Conservation (phyloP, 225 moss, liverwort and hornwort genomes). For the Pseudoscleropodium purum region DNA sequence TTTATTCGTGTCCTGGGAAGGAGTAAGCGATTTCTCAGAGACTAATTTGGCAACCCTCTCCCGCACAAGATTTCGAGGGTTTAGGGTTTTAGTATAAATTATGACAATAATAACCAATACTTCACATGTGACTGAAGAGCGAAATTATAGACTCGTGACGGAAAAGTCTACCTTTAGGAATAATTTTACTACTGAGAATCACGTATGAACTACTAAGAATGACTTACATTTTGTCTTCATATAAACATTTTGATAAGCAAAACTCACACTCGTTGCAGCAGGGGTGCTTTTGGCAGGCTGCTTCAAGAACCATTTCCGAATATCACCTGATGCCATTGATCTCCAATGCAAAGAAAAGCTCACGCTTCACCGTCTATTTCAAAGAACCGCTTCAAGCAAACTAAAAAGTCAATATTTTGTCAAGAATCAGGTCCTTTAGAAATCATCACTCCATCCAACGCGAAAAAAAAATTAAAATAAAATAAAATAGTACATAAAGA, state of each 20-base stretch:
- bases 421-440: background rate
- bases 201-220: background rate
- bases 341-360: background rate
- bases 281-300: constrained; percentile 36
- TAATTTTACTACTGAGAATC: background rate
- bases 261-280: constrained; percentile 41
- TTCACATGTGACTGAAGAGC: background rate
- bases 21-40: background rate
- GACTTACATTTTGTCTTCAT: background rate
- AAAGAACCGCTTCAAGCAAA: background rate
- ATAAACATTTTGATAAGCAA: background rate
- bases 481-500: background rate
- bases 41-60: background rate
- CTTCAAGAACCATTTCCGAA: constrained; percentile 93
- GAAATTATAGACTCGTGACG: background rate
- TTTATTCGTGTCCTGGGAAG: constrained; percentile 24
- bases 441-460: background rate
- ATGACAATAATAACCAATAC: background rate
- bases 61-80: background rate
- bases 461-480: background rate
- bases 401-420: background rate
- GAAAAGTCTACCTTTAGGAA: background rate
- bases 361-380: background rate
- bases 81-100: background rate
- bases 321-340: constrained; percentile 80